Evolutionary conservation across 2,329 filamentous ascomycete species (phyloP).

Genomic region (Penicillium sp.): DNA sequence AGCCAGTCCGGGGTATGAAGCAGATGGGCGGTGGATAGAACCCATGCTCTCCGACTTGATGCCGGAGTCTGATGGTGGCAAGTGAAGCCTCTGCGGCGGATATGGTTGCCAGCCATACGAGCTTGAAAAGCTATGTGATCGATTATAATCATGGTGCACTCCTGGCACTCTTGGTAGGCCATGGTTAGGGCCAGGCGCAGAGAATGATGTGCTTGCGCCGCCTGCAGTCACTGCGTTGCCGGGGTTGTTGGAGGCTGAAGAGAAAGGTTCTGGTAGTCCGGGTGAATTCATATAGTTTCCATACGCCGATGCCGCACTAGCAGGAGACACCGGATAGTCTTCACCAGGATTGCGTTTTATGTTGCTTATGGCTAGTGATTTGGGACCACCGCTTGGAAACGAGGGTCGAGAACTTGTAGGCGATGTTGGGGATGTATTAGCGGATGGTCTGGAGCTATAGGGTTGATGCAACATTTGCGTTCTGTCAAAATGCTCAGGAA

Average conservation of each 20-base stretch:
- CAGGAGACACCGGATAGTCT: slow-evolving; percentile 36
- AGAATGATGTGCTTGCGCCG: slow-evolving; percentile 25
- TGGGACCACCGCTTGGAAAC: slow-evolving; percentile 33
- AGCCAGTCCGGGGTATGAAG: slow-evolving; percentile 5
- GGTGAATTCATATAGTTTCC: slow-evolving; percentile 33
- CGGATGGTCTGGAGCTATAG: slow-evolving; percentile 41
- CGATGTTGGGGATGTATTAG: slow-evolving; percentile 48
- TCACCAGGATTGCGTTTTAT: slow-evolving; percentile 32
- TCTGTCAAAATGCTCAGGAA: slow-evolving; percentile 59
- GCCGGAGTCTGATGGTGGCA: slow-evolving; percentile 26
- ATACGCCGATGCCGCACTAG: slow-evolving; percentile 32
- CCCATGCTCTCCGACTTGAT: slow-evolving; percentile 21
- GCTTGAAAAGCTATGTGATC: slow-evolving; percentile 36
- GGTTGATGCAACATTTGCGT: slow-evolving; percentile 56
- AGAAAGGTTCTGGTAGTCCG: slow-evolving; percentile 25
- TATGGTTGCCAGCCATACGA: slow-evolving; percentile 22
- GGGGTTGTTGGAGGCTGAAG: slow-evolving; percentile 20
- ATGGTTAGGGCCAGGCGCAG: slow-evolving; percentile 24
- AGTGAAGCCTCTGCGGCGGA: slow-evolving; percentile 25
- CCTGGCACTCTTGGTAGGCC: slow-evolving; percentile 10
- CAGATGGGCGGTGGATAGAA: slow-evolving; percentile 5
- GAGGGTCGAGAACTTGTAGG: slow-evolving; percentile 38
- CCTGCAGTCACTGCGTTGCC: slow-evolving; percentile 24
- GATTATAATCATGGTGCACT: slow-evolving; percentile 21
- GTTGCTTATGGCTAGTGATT: slow-evolving; percentile 33